phyloP scores from a whole-genome alignment of 208 protist species.

The Leishmania martiniquensis region DNA sequence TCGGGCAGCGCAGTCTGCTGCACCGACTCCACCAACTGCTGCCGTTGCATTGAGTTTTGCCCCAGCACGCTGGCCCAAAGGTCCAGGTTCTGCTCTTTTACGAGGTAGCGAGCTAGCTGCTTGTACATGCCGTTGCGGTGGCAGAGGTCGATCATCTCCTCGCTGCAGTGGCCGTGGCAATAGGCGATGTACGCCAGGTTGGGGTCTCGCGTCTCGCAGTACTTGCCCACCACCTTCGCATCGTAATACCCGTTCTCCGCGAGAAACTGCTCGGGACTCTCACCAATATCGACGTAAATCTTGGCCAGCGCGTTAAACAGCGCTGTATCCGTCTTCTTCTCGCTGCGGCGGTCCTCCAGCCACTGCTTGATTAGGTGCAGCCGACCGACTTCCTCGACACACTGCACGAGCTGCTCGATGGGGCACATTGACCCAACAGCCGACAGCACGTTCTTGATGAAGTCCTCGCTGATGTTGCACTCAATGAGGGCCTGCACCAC shows the following conservation, averaged over 20 bases:
- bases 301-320: slow-evolving; percentile 99
- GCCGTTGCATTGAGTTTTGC: slow-evolving; percentile 89
- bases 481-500: slow-evolving; percentile 99
- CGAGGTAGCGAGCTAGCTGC: slow-evolving; percentile 97
- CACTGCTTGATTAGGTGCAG: slow-evolving; percentile 98
- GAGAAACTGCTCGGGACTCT: slow-evolving; percentile 98
- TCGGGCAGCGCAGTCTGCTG: slow-evolving; percentile 99
- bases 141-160: slow-evolving; percentile 97
- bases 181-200: slow-evolving; percentile 98
- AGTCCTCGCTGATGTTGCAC: slow-evolving; percentile 97
- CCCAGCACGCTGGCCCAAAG: slow-evolving; percentile 97
- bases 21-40: slow-evolving; percentile 98
- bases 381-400: slow-evolving; percentile 87
- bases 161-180: slow-evolving; percentile 95
- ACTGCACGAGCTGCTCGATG: slow-evolving; percentile 85
- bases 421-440: slow-evolving; percentile 97
- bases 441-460: slow-evolving; percentile 96
- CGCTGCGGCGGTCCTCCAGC: slow-evolving; percentile 96
- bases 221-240: slow-evolving; percentile 95
- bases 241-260: slow-evolving; percentile 98
- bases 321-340: slow-evolving; percentile 95
- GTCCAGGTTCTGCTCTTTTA: slow-evolving; percentile 97
- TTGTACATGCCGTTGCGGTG: slow-evolving; percentile 98
- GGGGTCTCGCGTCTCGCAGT: slow-evolving; percentile 99
- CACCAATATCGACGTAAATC: slow-evolving; percentile 99